A percentile compares a stretch with the other conserved stretches of the same genome.
These are phyloP conservation scores for Coniochaeta hoffmannii DNA, from an alignment of 2,329 filamentous ascomycete genomes.

Conservation along the genomic window DNA sequence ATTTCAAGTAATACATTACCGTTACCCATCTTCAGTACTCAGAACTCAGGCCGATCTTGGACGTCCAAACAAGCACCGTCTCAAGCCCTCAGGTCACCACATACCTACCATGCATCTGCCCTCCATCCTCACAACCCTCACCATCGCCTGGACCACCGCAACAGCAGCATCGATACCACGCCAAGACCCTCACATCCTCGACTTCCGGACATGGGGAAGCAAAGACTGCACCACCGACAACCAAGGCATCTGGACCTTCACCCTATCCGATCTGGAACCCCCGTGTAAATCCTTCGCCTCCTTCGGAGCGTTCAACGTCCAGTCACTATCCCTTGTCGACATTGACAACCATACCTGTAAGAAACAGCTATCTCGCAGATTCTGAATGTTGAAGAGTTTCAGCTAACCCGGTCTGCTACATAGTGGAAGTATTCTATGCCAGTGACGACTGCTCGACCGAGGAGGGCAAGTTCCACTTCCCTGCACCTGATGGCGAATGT, in stretches of 20 bases:
- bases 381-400: neutral
- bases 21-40: too few relatives aligned
- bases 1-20: too few relatives aligned
- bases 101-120: neutral
- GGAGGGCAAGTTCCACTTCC: neutral
- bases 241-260: slow-evolving; percentile 3
- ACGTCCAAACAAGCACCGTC: too few relatives aligned
- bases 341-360: neutral
- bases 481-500: neutral
- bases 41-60: too few relatives aligned
- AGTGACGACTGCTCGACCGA: neutral
- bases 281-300: neutral
- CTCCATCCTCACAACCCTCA: neutral
- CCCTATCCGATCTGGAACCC: neutral
- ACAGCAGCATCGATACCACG: neutral
- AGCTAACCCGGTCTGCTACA: neutral
- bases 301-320: neutral
- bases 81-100: neutral
- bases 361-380: neutral
- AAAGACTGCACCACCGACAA: neutral
- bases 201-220: neutral
- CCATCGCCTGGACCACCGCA: neutral
- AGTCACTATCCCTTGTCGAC: neutral
- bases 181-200: slow-evolving; percentile 1
- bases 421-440: neutral